A percentile compares a stretch with the other conserved stretches of the same genome.
Conservation (phyloP, 495 filamentous ascomycete genomes). For the Neurospora cerealis region DNA sequence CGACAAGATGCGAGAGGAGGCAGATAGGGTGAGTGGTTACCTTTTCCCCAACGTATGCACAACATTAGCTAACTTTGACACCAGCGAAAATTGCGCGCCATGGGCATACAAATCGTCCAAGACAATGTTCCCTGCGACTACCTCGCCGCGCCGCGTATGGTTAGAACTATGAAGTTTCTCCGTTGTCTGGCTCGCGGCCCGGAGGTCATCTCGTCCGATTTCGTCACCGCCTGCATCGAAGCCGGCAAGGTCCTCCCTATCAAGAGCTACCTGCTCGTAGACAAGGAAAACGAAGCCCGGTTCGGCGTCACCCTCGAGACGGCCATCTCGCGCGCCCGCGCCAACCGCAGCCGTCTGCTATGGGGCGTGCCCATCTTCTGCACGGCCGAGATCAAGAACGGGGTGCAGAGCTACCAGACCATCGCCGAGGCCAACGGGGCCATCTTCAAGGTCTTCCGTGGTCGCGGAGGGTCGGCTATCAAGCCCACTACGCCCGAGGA, state of each 20-base stretch:
- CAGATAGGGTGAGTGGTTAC: slow-evolving; percentile 57
- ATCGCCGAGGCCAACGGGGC: slow-evolving; percentile 89
- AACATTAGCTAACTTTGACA: slow-evolving; percentile 12
- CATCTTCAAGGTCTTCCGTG: slow-evolving; percentile 66
- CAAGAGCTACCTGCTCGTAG: slow-evolving; percentile 54
- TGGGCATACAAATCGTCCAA: slow-evolving; percentile 72
- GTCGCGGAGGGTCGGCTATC: slow-evolving; percentile 50
- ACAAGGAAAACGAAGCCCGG: slow-evolving; percentile 58
- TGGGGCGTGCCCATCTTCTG: slow-evolving; percentile 67
- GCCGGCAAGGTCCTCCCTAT: slow-evolving; percentile 43
- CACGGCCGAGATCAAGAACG: slow-evolving; percentile 64
- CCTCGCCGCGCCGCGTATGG: slow-evolving; percentile 74
- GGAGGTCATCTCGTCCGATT: slow-evolving; percentile 63
- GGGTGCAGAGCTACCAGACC: slow-evolving; percentile 68
- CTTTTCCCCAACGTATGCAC: not conserved
- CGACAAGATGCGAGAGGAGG: slow-evolving; percentile 58
- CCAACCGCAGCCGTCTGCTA: slow-evolving; percentile 67
- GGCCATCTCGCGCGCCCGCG: slow-evolving; percentile 55
- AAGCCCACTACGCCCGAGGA: slow-evolving; percentile 46
- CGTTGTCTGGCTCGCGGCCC: slow-evolving; percentile 71
- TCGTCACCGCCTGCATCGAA: slow-evolving; percentile 65
- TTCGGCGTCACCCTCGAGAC: slow-evolving; percentile 58
- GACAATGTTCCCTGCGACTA: slow-evolving; percentile 70
- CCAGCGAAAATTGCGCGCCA: slow-evolving; percentile 68
- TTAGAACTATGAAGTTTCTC: slow-evolving; percentile 90